Conservation (phyloP, 441 rosid genomes). For the Caryocar brasiliense region DNA sequence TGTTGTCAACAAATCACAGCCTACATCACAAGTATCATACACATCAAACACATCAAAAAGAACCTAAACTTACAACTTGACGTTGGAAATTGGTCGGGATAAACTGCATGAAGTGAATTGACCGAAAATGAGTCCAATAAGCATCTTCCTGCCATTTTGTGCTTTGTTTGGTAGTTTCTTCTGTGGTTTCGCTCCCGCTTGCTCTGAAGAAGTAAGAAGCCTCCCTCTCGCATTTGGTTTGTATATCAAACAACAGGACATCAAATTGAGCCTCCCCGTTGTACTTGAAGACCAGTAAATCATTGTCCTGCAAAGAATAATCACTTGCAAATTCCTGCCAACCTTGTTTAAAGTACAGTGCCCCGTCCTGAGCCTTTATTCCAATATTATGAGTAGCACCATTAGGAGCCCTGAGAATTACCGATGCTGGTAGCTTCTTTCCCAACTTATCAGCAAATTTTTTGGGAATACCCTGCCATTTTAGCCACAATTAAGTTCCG, state of each 20-base stretch:
- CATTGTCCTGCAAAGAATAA: slow-evolving; percentile 44
- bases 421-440: slow-evolving; percentile 41
- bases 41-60: background rate
- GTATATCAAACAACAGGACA: slow-evolving; percentile 46
- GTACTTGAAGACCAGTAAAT: slow-evolving; percentile 59
- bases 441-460: slow-evolving; percentile 38
- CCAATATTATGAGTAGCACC: slow-evolving; percentile 43
- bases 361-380: slow-evolving; percentile 21
- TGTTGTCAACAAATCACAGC: too few species aligned
- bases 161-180: slow-evolving; percentile 18
- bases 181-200: slow-evolving; percentile 25
- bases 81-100: slow-evolving; percentile 42
- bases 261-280: slow-evolving; percentile 52
- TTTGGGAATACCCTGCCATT: slow-evolving; percentile 54
- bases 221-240: slow-evolving; percentile 56
- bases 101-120: slow-evolving; percentile 41
- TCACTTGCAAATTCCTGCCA: slow-evolving; percentile 53
- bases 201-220: slow-evolving; percentile 46
- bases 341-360: slow-evolving; percentile 34
- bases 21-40: too few species aligned
- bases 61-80: slow-evolving; percentile 34
- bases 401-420: slow-evolving; percentile 57
- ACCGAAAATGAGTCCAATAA: slow-evolving; percentile 63
- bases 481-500: background rate
- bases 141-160: slow-evolving; percentile 58